Base-by-base conservation (phyloP, 2,329 filamentous ascomycete genomes). In the Ophiostoma sp. region DNA sequence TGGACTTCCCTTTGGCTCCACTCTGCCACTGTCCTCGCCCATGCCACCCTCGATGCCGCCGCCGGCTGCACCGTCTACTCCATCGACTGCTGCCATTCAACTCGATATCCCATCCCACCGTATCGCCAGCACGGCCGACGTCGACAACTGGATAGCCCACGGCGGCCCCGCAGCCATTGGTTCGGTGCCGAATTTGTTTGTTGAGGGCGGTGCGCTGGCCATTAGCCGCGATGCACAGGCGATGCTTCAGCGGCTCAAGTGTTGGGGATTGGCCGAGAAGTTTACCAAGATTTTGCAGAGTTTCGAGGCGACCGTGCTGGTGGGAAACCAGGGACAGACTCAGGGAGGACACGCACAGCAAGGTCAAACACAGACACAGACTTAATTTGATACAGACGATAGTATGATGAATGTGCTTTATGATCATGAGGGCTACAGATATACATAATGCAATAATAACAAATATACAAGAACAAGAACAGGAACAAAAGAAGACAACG, bases 261-360 rank as follows among this genome's bases (percentile, higher is more conserved):
- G 74, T 63, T 80, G 79, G 79, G 79, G 78, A 0, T 55, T 80
- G 45, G 77, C 79, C 0, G 77, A 78, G n/a, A 79, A 79, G 57
- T 79, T 80, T 73, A 76, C 77, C 48, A 79, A 77, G 52, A 80
- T 78, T 25, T 50, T 78, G 42, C 72, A 76, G 68, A 73, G 63
- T 28, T 76, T 77, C 64, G 75, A 76, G 50, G 52, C 36, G 15
- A 76, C 66, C 2, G 59, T 22, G 12, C 55, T 70, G 33, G 52
- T 25, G 3, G n/a, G 66, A 15, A 25, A 63, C 33, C 28, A 36
- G n/a, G 19, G 17, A 25, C 42, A 52, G 31, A 19, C n/a, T 2
- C 50, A 55, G 3, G 17, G 22, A 28, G 25, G 22, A 3, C 22
- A 57, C 39, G 28, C 31, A 59, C 39, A 57, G 45, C n/a, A 19